Base-by-base conservation (phyloP, 495 filamentous ascomycete genomes). In the Viridothelium virens region DNA sequence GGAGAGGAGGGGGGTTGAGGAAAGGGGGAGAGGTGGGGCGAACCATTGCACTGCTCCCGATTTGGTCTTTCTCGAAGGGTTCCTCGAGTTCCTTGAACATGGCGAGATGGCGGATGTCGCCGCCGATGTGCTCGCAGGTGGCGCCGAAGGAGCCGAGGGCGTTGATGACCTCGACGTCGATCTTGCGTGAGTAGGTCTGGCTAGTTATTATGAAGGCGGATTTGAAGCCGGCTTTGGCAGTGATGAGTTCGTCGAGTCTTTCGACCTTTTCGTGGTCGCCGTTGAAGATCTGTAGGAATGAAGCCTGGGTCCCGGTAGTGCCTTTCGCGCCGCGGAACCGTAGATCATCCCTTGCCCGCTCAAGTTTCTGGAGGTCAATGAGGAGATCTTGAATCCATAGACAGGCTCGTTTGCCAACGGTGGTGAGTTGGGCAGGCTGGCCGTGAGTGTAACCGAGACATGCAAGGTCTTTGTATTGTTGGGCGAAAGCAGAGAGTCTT, bases 351-450 rank as follows among this genome's bases (percentile, higher is more conserved):
- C 87, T 85, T 6, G 86, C 90, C 41, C 83, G 80, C 75, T 93
- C 89, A 41, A 97, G 83, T 76, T 91, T 88, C 67, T 87, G 81
- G 48, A 98, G 82, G 66, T 97, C 94, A 80, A 93, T 87, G 69
- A 94, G 79, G 16, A 97, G 82, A 73, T 96, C 91, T 74, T 94
- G 90, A 50, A 89, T 86, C 92, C 93, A 97, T 69, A 91, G 85
- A 63, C 84, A 83, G 14, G 90, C 86, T 69, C 89, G 80, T 72
- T 88, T 87, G 64, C 94, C 93, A 25, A 97, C 89, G 10, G 94
- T 96, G 66, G 90, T 92, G 65, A 87, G 79, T 76, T 92, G 88
- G 7, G 78, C 74, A 5, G 67, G 86, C 77, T 94, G 91, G 66
- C 86, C 85, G 76, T 97, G 91, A n/a, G 92, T 96, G 80, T 90